phyloP scores from a whole-genome alignment of 148 eudicot genomes.

The Cornus suecica region DNA sequence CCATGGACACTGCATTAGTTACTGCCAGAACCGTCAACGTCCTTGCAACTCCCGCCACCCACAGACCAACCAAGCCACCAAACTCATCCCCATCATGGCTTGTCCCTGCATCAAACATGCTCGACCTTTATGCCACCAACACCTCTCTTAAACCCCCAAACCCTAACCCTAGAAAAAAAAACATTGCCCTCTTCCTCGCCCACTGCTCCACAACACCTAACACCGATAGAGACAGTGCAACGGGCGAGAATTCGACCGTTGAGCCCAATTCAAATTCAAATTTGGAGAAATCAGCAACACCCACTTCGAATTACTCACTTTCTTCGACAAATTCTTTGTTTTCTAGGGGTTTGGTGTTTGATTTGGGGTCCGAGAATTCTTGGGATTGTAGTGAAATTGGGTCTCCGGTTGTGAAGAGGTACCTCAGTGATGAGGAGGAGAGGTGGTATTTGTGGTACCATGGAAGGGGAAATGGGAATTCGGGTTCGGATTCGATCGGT shows the following conservation, averaged over 20 bases:
- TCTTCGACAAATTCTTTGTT: constrained; percentile 29
- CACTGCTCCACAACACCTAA: constrained; percentile 52
- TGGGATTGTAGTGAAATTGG: constrained; percentile 78
- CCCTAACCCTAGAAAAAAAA: constrained; percentile 23
- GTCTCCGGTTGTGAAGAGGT: constrained; percentile 85
- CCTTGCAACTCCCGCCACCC: constrained; percentile 18
- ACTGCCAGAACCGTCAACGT: constrained; percentile 21
- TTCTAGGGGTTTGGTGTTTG: constrained; percentile 66
- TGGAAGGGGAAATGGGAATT: constrained; percentile 42
- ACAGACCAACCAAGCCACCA: constrained; percentile 8
- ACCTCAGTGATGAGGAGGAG: constrained; percentile 74
- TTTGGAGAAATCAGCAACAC: constrained; percentile 13
- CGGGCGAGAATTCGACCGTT: constrained; percentile 21
- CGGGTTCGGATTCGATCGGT: constrained; percentile 46
- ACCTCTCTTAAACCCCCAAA: constrained; percentile 19
- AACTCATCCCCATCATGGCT: constrained; percentile 11
- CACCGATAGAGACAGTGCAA: constrained; percentile 33
- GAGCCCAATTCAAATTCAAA: constrained; percentile 16
- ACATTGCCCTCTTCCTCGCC: constrained; percentile 21
- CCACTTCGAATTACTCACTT: constrained; percentile 22
- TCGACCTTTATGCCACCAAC: constrained; percentile 14
- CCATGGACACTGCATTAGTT: constrained; percentile 26
- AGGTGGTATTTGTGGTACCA: constrained; percentile 94
- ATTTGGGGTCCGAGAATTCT: constrained; percentile 48
- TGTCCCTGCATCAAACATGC: constrained; percentile 15